phyloP scores from a whole-genome alignment of 176 grass and related monocot genomes.

The Cenchrus americanus region DNA sequence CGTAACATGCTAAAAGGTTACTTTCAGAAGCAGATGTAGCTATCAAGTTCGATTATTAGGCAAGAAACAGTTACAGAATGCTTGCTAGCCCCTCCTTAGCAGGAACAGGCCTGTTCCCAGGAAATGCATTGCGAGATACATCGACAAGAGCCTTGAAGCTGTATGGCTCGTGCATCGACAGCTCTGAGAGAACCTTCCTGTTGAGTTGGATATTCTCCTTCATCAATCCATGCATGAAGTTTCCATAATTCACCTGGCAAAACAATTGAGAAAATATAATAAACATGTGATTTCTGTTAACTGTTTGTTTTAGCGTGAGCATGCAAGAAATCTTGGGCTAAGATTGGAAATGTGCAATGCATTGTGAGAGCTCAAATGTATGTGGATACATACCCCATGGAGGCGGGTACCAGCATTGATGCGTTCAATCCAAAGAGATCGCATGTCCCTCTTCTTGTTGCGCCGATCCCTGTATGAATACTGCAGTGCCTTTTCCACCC shows the following conservation, averaged over 20 bases:
- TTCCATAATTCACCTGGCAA: slow-evolving; percentile 85
- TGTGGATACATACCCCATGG: slow-evolving; percentile 70
- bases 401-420: slow-evolving; percentile 86
- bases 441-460: slow-evolving; percentile 96
- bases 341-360: not conserved
- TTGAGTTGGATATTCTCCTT: slow-evolving; percentile 97
- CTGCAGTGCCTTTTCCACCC: slow-evolving; percentile 87
- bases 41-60: not conserved
- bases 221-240: slow-evolving; percentile 95
- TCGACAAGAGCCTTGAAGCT: slow-evolving; percentile 94
- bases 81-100: slow-evolving; percentile 69
- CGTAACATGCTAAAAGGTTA: not conserved
- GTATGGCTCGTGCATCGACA: slow-evolving; percentile 94
- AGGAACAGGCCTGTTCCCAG: slow-evolving; percentile 68
- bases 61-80: slow-evolving; percentile 45
- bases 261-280: not conserved
- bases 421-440: slow-evolving; percentile 92
- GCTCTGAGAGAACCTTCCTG: slow-evolving; percentile 91
- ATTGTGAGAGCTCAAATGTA: not conserved
- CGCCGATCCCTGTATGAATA: slow-evolving; percentile 89
- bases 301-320: not conserved
- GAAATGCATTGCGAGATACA: slow-evolving; percentile 78
- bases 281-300: not conserved
- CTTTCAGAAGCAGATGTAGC: not conserved
- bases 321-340: not conserved